phyloP scores from a whole-genome alignment of 768 basidiomycete species.

The Favolaschia claudopus region DNA sequence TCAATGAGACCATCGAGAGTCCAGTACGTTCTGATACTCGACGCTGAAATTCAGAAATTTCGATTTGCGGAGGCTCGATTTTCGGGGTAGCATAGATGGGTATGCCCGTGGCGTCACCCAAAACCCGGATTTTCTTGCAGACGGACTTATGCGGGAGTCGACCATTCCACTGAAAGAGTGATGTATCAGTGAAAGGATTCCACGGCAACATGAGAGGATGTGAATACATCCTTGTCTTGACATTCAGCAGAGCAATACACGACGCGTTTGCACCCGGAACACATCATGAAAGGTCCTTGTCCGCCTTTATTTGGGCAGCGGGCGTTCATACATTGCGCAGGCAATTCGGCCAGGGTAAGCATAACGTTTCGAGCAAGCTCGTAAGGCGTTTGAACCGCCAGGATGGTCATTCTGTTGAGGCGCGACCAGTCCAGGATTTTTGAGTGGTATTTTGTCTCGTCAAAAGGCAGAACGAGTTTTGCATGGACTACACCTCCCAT shows the following conservation, averaged over 20 bases:
- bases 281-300: not conserved
- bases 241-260: slow-evolving; percentile 9
- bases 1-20: not conserved
- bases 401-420: not conserved
- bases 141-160: slow-evolving; percentile 19
- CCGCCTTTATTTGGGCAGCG: not conserved
- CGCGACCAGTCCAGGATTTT: slow-evolving; percentile 4
- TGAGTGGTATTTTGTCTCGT: slow-evolving; percentile 12
- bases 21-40: not conserved
- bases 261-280: slow-evolving; percentile 18
- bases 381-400: slow-evolving; percentile 9
- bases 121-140: slow-evolving; percentile 15
- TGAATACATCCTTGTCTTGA: slow-evolving; percentile 11
- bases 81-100: slow-evolving; percentile 9
- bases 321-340: slow-evolving; percentile 13
- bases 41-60: not conserved
- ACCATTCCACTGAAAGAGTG: slow-evolving; percentile 14
- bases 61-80: not conserved
- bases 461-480: slow-evolving; percentile 21
- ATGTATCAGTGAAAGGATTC: not conserved
- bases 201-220: not conserved
- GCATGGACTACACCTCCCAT: slow-evolving; percentile 12
- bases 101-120: slow-evolving; percentile 17
- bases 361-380: slow-evolving; percentile 19
- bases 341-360: slow-evolving; percentile 14